Percentiles rank a stretch among this genome's conserved stretches.
phyloP scores from a whole-genome alignment of 73 alveolate species.

The Blepharisma stoltei region DNA sequence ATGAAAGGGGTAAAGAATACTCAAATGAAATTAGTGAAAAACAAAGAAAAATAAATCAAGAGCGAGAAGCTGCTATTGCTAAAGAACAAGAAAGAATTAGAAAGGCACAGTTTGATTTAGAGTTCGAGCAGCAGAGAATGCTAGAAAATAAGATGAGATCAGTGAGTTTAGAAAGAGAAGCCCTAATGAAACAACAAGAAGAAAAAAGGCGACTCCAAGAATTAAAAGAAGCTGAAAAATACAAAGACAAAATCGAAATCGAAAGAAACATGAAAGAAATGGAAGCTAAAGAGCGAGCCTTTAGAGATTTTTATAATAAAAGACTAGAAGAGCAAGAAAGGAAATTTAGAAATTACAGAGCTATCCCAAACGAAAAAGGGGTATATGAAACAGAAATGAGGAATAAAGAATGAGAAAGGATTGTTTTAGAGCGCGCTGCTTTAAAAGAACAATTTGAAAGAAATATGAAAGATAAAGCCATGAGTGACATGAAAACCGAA shows the following conservation, averaged over 20 bases:
- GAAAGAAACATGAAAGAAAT: neutral
- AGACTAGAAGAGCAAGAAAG: neutral
- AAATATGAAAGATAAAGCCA: neutral
- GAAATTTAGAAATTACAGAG: neutral
- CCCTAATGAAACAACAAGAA: neutral
- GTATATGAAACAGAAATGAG: neutral
- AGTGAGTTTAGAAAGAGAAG: neutral
- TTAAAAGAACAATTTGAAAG: neutral
- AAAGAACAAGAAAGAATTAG: constrained; percentile 18
- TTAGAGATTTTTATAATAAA: constrained; percentile 9
- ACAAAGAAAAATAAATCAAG: neutral
- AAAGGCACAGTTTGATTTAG: constrained; percentile 3
- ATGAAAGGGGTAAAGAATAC: no score
- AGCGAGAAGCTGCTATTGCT: neutral
- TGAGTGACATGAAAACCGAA: neutral
- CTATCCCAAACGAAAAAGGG: neutral
- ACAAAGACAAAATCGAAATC: neutral
- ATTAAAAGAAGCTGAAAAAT: neutral
- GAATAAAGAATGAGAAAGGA: neutral
- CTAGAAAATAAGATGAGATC: neutral
- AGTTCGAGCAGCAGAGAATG: neutral
- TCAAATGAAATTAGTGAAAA: neutral
- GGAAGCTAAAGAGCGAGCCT: neutral
- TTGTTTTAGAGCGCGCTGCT: neutral
- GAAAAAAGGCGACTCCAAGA: neutral